Evolutionary conservation across 2,329 filamentous ascomycete species (phyloP).

Genomic region (Alternaria viburni): DNA sequence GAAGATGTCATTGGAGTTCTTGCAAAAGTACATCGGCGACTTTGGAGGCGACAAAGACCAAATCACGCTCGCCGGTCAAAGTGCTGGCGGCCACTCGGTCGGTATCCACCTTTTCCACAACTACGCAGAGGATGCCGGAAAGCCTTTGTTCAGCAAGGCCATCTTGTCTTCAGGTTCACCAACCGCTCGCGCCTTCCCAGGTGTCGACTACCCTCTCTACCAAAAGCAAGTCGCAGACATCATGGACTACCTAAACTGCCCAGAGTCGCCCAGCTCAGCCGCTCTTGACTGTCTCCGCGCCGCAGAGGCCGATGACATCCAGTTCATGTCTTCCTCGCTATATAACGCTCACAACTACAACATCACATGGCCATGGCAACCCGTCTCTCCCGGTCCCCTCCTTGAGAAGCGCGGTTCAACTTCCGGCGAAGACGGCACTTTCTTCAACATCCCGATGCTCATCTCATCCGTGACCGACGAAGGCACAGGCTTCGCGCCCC

Average conservation of each 20-base stretch:
- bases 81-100: constrained; percentile 48
- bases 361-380: constrained; percentile 59
- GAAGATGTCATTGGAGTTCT: constrained; percentile 45
- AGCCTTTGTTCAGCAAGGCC: constrained; percentile 41
- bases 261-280: constrained; percentile 28
- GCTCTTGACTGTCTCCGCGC: constrained; percentile 51
- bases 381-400: constrained; percentile 54
- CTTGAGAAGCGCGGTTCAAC: constrained; percentile 56
- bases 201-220: constrained; percentile 39
- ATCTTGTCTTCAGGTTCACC: constrained; percentile 44
- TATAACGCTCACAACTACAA: constrained; percentile 49
- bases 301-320: constrained; percentile 48
- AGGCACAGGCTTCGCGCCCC: constrained; percentile 39
- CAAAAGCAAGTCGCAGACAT: constrained; percentile 38
- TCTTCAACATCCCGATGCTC: constrained; percentile 42
- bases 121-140: constrained; percentile 39
- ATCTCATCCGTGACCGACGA: constrained; percentile 49
- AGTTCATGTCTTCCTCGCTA: constrained; percentile 48
- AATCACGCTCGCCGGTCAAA: constrained; percentile 52
- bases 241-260: constrained; percentile 39
- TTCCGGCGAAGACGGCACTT: constrained; percentile 42
- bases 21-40: constrained; percentile 47
- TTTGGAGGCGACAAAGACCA: constrained; percentile 50
- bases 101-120: constrained; percentile 47
- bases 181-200: constrained; percentile 46